Conservation (phyloP, 2,329 filamentous ascomycete species). For the Tolypocladium endophyticum region DNA sequence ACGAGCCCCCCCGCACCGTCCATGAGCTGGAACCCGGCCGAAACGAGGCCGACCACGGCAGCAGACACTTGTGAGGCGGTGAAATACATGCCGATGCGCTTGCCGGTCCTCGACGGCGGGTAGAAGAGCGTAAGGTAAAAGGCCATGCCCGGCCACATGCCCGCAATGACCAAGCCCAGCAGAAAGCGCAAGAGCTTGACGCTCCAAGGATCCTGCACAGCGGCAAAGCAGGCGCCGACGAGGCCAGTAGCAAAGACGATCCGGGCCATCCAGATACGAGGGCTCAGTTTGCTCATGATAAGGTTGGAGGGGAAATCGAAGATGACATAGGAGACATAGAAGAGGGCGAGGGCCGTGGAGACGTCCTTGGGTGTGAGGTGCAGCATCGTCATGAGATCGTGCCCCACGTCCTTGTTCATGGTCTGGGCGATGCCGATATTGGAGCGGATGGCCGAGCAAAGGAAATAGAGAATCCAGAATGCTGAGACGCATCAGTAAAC, state of each 20-base stretch:
- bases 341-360: conserved; percentile 74
- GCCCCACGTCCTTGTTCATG: conserved; percentile 64
- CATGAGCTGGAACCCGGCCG: conserved; percentile 86
- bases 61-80: conserved; percentile 83
- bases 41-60: conserved; percentile 79
- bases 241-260: conserved; percentile 82
- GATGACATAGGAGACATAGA: conserved; percentile 86
- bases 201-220: conserved; percentile 73
- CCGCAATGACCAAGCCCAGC: conserved; percentile 77
- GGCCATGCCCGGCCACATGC: conserved; percentile 93
- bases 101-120: conserved; percentile 74
- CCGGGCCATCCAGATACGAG: conserved; percentile 82
- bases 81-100: conserved; percentile 82
- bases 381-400: conserved; percentile 67
- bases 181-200: conserved; percentile 80
- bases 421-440: conserved; percentile 92
- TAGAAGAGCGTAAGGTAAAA: conserved; percentile 91
- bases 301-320: conserved; percentile 86
- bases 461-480: conserved; percentile 85
- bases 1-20: conserved; percentile 66
- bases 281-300: conserved; percentile 75
- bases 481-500: conserved; percentile 33
- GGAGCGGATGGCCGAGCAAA: conserved; percentile 83
- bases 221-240: conserved; percentile 74
- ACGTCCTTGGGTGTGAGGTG: conserved; percentile 63